Conservation (phyloP, 306 rosid genomes). For the Casuarina equisetifolia region DNA sequence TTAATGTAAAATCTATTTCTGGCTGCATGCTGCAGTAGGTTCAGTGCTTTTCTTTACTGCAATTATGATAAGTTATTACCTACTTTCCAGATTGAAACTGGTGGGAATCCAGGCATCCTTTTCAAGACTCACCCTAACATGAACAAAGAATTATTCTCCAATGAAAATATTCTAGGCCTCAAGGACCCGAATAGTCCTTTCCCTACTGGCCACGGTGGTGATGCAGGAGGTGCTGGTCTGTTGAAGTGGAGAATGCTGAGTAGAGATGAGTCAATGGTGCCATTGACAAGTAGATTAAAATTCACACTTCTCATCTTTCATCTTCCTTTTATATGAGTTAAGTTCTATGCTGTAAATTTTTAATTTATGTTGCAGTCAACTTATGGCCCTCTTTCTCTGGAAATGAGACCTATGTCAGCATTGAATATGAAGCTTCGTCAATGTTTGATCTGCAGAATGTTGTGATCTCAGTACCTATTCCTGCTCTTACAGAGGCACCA, state of each 20-base stretch:
- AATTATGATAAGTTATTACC: background rate
- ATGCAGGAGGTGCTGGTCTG: slow-evolving; percentile 77
- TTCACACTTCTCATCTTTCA: background rate
- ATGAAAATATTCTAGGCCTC: slow-evolving; percentile 62
- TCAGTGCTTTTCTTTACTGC: slow-evolving; percentile 24
- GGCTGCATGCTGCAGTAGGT: background rate
- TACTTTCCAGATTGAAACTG: slow-evolving; percentile 73
- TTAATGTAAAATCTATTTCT: background rate
- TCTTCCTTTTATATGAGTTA: slow-evolving; percentile 7
- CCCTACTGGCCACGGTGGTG: slow-evolving; percentile 86
- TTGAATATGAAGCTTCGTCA: slow-evolving; percentile 92
- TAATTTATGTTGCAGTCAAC: slow-evolving; percentile 67
- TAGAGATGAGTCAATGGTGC: slow-evolving; percentile 81
- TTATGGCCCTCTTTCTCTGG: slow-evolving; percentile 99
- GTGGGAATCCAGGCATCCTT: slow-evolving; percentile 73
- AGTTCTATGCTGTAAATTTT: slow-evolving; percentile 16
- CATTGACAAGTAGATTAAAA: slow-evolving; percentile 63
- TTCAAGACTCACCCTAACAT: slow-evolving; percentile 98
- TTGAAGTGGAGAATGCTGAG: slow-evolving; percentile 94
- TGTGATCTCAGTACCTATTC: slow-evolving; percentile 86
- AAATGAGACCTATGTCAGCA: slow-evolving; percentile 90
- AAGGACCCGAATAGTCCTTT: slow-evolving; percentile 87
- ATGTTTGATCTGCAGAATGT: slow-evolving; percentile 78
- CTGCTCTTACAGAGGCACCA: slow-evolving; percentile 93
- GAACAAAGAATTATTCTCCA: slow-evolving; percentile 89